Base-by-base conservation (phyloP, 2,329 filamentous ascomycete species). In the Magnaporthales sp. region DNA sequence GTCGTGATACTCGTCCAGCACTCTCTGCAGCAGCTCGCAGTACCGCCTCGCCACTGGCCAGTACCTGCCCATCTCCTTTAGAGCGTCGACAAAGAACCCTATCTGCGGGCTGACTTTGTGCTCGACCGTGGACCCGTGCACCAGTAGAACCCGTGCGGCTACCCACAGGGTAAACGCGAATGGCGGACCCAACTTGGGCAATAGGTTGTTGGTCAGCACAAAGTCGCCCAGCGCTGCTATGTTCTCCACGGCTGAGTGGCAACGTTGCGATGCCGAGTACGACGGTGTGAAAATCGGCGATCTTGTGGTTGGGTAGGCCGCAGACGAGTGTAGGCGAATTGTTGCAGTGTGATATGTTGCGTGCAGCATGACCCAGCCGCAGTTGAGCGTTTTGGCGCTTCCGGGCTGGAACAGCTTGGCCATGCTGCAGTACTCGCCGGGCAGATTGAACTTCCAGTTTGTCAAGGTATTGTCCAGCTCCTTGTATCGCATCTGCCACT, bases 161-260 rank as follows among this genome's bases (percentile, higher is more conserved):
- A 97, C 93, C 93, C 93, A 97, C 1, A 97, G 82, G 0, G 91
- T 93, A 74, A 97, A 97, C 3, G 93, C 93, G 75, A 97, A 97
- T 0, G 92, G 93, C 0, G 93, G 93, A 0, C 93, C 93, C 19
- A 97, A 86, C 75, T 93, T 93, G 64, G 87, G 83, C 24, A 97
- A 82, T 75, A 96, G 85, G 65, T 84, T 84, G 71, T 92, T 90
- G 68, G 86, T 86, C 30, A 91, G 85, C 13, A 96, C 92, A 72
- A 92, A 93, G 68, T 91, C 89, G 68, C 89, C 90, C 1, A 97
- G 83, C 0, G 89, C 87, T 51, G 90, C 87, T 67, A 97, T 92
- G 72, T 91, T 91, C 74, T 93, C 90, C 10, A 96, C 93, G 1
- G 93, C 93, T 3, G 86, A 85, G 68, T 93, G 87, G 73, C 93